Evolutionary conservation across 2,329 filamentous ascomycete genomes (phyloP), one percentile per base, ranked within the genome.

Genomic region (Pseudogymnoascus sp.): DNA sequence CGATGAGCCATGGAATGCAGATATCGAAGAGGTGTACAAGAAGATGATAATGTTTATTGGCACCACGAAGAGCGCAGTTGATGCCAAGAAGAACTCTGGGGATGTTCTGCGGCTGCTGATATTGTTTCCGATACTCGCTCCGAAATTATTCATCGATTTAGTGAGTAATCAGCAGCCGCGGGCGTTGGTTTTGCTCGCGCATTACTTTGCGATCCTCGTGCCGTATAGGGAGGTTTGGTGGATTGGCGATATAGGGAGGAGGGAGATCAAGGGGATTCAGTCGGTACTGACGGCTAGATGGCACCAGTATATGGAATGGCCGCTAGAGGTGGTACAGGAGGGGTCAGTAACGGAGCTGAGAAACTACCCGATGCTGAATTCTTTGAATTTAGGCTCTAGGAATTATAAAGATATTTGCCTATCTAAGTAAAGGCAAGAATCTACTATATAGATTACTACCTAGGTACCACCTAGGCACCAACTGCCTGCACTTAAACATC

Each of bases 171-270:
- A 63, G 24, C 40, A 64, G 44, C 65, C 67, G 1, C 61, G 67
- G 21, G 65, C 69, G 1, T 61, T 71, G 40, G 64, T 68, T n/a
- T 62, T 71, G 6, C 40, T 71, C 56, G 70, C 74, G 1, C 71
- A 75, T 66, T 75, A 71, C 69, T 69, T 74, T 64, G 70, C 73
- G 0, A 63, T 75, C 13, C 67, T 75, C 13, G 69, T 71, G 62
- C 64, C 72, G 37, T 53, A 73, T 29, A 70, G 70, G 31, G 68
- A 70, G n/a, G 68, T 75, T 38, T 75, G 74, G 74, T 75, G 74
- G 74, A 69, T 74, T 59, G 62, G 65, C 16, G 68, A 66, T 24
- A 72, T 72, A 62, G 70, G 62, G 11, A 40, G 65, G 31, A 56
- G 65, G 24, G 67, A 67, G 40, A 61, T 66, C n/a, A 60, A 61